These are phyloP conservation scores for Pseudogymnoascus sp. DNA, from an alignment of 2,329 filamentous ascomycete species.

Conservation along the genomic window DNA sequence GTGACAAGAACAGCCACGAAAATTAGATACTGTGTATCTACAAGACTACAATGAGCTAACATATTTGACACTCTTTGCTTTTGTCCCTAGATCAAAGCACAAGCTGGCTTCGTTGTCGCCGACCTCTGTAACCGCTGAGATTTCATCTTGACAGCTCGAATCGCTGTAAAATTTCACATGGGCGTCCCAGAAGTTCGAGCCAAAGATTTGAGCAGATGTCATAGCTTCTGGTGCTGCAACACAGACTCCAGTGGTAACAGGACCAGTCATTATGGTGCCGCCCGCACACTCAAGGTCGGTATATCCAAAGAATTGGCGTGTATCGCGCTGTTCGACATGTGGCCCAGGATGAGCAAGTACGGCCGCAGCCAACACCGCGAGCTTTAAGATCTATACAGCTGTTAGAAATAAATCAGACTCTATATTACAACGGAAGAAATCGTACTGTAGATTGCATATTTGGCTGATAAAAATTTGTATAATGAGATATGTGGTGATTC, in stretches of 20 bases:
- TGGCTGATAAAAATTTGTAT: neutral
- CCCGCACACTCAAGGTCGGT: neutral
- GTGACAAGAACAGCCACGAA: neutral
- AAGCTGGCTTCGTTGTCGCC: neutral
- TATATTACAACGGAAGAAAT: neutral
- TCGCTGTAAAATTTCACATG: neutral
- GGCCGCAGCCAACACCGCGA: neutral
- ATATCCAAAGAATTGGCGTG: neutral
- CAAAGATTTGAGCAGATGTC: neutral
- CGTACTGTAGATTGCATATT: neutral
- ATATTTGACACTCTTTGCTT: neutral
- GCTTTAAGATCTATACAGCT: neutral
- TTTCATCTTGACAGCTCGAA: neutral
- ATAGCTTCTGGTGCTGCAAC: neutral
- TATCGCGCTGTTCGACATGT: neutral
- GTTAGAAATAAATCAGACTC: neutral
- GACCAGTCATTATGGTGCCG: neutral
- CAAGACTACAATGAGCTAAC: neutral
- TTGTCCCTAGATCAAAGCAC: neutral
- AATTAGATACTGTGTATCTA: neutral
- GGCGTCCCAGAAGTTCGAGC: neutral
- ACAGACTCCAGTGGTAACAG: neutral
- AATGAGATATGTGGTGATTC: neutral
- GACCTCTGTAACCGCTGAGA: neutral
- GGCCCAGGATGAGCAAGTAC: neutral